Base-by-base conservation (phyloP, 2,329 filamentous ascomycete species). In the Stagonosporopsis vannaccii region DNA sequence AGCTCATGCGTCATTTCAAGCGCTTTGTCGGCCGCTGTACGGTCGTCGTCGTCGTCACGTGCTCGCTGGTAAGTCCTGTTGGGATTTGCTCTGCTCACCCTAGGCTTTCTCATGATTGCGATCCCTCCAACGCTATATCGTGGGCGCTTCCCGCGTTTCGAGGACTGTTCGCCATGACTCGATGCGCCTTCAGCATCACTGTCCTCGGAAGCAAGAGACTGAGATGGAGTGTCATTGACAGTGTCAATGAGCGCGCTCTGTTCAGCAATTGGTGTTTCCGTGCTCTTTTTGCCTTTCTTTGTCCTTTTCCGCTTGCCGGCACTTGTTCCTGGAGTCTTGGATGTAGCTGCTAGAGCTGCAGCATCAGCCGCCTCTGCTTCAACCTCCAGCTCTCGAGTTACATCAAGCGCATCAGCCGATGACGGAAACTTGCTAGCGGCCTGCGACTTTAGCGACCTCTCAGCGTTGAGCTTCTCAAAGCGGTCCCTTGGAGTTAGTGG, bases 1-100 rank as follows among this genome's bases (percentile, higher is more conserved):
- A 70, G 33, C 7, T 61, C 51, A 5, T 58, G 62, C 4, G 22
- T 17, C 1, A 42, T 50, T 8, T 58, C 39, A 6, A 70, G 42
- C 8, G 61, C 63, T 32, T 36, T 58, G 4, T 68, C 63, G n/a
- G 61, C 66, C 15, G 63, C 58, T 20, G 58, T 35, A 32, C 42
- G 45, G 17, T 44, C 41, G n/a, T 55, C 39, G n/a, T 55, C 39
- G 1, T 47, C 37, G 23, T 36, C 22, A 17, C 15, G 33, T 13
- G 51, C 48, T 32, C 51, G 51, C 32, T 51, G 36, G 26, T 56
- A 43, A 20, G 43, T 47, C 9, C 33, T 42, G 32, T 57, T 56
- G 2, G 52, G 53, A 19, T 56, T 42, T 11, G n/a, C 28, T 20
- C 20, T 42, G 42, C 37, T 51, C 33, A 32, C 26, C 9, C n/a